These are phyloP conservation scores for Picea abies DNA, from an alignment of 83 land plant genomes.

Conservation along the genomic window DNA sequence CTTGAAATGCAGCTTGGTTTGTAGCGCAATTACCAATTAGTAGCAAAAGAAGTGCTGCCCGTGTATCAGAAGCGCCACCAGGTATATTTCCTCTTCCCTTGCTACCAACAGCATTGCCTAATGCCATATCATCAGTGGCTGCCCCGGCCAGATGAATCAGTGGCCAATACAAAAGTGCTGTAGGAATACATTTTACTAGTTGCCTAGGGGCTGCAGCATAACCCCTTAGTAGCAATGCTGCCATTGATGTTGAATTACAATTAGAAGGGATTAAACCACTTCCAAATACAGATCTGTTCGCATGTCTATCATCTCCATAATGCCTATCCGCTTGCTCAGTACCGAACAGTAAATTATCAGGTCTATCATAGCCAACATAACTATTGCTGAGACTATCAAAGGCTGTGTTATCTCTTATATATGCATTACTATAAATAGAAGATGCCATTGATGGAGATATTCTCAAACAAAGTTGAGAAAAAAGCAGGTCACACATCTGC, in stretches of 20 bases:
- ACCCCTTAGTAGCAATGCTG: conserved; percentile 80
- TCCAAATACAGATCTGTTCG: conserved; percentile 12
- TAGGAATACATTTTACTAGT: conserved; percentile 80
- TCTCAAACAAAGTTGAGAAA: conserved; percentile 86
- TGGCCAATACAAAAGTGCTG: conserved; percentile 94
- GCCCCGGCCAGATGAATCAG: conserved; percentile 97
- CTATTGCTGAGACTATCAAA: conserved; percentile 24
- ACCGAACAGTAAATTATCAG: not conserved
- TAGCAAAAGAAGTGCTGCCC: conserved; percentile 87
- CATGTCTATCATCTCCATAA: conserved; percentile 4
- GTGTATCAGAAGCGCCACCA: conserved; percentile 93
- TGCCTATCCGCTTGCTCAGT: conserved; percentile 9
- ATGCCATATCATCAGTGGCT: conserved; percentile 89
- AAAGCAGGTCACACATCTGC: conserved; percentile 98
- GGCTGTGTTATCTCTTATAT: conserved; percentile 27
- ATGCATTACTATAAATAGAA: conserved; percentile 18
- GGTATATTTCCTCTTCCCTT: conserved; percentile 88
- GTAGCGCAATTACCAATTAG: conserved; percentile 91
- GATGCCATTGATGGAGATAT: conserved; percentile 32
- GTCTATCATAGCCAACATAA: conserved; percentile 17
- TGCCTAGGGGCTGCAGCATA: conserved; percentile 89
- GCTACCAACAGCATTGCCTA: conserved; percentile 97
- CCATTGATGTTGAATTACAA: conserved; percentile 74
- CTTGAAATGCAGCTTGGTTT: conserved; percentile 79
- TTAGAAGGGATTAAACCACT: conserved; percentile 16